phyloP scores from a whole-genome alignment of 2,329 filamentous ascomycete genomes.

The Neurospora crassa region DNA sequence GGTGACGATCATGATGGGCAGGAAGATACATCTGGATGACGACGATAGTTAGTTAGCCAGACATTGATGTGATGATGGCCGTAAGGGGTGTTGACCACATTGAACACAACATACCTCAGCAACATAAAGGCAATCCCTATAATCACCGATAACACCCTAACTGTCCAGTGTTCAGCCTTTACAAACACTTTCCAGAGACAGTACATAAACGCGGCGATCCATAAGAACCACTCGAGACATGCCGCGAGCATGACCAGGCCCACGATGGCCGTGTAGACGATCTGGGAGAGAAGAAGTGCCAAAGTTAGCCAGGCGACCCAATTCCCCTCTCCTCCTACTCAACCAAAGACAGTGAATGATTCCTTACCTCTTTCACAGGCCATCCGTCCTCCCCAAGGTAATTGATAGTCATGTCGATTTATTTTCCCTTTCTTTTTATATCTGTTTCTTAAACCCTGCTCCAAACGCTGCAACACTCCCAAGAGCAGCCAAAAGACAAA shows the following conservation, averaged over 20 bases:
- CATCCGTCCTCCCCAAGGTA: constrained; percentile 31
- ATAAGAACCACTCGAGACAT: constrained; percentile 86
- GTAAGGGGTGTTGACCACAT: background rate
- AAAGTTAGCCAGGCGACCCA: background rate
- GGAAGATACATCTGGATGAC: constrained; percentile 61
- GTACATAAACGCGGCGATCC: constrained; percentile 89
- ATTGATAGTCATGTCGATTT: constrained; percentile 13
- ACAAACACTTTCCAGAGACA: constrained; percentile 79
- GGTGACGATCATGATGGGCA: constrained; percentile 91
- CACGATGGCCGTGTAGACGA: constrained; percentile 75
- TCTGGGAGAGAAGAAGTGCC: constrained; percentile 38
- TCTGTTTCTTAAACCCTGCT: too few species aligned
- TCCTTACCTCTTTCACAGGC: constrained; percentile 38
- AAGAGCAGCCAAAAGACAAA: too few species aligned
- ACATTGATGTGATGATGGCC: background rate
- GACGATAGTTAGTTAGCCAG: constrained; percentile 9
- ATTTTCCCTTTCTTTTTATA: background rate
- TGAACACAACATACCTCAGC: constrained; percentile 48
- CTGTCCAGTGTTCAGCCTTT: constrained; percentile 84
- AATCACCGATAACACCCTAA: constrained; percentile 65
- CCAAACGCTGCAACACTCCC: too few species aligned
- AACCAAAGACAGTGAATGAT: too few species aligned
- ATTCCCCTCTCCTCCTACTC: too few species aligned
- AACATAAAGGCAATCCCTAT: constrained; percentile 66
- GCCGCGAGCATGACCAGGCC: constrained; percentile 76